Evolutionary conservation across 768 basidiomycete genomes (phyloP).

Genomic region (Termitomyces heimii): DNA sequence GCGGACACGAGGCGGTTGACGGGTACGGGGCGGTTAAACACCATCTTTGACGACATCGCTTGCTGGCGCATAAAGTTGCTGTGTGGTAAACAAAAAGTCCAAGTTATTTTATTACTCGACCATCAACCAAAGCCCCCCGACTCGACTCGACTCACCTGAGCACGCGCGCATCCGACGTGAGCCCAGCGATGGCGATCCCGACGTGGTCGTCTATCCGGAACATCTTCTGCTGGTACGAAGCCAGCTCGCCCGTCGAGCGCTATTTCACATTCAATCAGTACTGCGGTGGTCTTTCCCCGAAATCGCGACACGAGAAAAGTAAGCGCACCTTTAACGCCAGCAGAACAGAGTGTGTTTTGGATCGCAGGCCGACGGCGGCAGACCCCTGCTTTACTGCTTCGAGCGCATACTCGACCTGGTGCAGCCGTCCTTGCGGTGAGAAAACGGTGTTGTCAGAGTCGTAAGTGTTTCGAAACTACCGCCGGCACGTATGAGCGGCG

Average conservation of each 20-base stretch:
- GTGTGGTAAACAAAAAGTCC: too few relatives aligned
- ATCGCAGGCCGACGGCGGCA: constrained; percentile 94
- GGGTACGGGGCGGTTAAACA: constrained; percentile 92
- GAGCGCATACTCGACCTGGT: constrained; percentile 97
- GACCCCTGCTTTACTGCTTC: constrained; percentile 99
- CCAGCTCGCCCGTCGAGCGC: constrained; percentile 97
- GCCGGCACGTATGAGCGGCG: constrained; percentile 19
- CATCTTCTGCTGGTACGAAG: constrained; percentile 99
- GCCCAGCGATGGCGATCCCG: constrained; percentile 98
- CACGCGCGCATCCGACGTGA: constrained; percentile 97
- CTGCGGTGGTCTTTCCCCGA: too few relatives aligned
- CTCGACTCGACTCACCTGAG: constrained; percentile 58
- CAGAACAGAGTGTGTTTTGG: constrained; percentile 90
- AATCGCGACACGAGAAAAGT: too few relatives aligned
- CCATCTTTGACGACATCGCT: constrained; percentile 92
- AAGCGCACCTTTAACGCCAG: constrained; percentile 89
- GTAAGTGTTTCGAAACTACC: constrained; percentile 92
- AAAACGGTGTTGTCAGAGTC: constrained; percentile 99
- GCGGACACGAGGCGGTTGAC: constrained; percentile 89
- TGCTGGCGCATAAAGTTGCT: constrained; percentile 99
- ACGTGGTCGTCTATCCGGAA: constrained; percentile 99
- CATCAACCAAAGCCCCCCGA: too few relatives aligned
- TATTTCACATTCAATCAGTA: constrained; percentile 21
- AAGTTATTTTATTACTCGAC: too few relatives aligned
- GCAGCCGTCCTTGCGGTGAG: constrained; percentile 93